phyloP scores from a whole-genome alignment of 2,329 filamentous ascomycete species.

The Fusarium buxicola region DNA sequence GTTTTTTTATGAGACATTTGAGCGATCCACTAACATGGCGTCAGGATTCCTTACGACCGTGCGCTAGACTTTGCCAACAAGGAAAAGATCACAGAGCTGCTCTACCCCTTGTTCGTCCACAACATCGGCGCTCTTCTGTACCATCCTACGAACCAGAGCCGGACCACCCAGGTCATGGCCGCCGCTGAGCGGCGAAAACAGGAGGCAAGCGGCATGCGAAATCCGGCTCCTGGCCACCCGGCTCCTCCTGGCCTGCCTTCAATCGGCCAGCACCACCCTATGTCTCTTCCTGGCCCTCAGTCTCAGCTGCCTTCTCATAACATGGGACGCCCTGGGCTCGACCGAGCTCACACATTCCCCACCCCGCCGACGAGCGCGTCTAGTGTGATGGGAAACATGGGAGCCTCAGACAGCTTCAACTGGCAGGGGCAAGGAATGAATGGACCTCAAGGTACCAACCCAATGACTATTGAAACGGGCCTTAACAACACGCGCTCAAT shows the following conservation, averaged over 20 bases:
- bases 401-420: slow-evolving; percentile 80
- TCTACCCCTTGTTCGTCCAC: slow-evolving; percentile 97
- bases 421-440: slow-evolving; percentile 76
- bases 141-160: slow-evolving; percentile 87
- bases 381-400: slow-evolving; percentile 80
- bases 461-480: slow-evolving; percentile 82
- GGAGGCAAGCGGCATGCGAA: slow-evolving; percentile 74
- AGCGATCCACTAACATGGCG: slow-evolving; percentile 42
- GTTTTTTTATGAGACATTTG: slow-evolving; percentile 32
- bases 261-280: slow-evolving; percentile 74
- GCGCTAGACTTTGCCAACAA: slow-evolving; percentile 99
- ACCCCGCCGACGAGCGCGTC: slow-evolving; percentile 95
- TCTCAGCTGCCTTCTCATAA: slow-evolving; percentile 73
- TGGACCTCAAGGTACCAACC: slow-evolving; percentile 71
- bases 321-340: slow-evolving; percentile 80
- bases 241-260: slow-evolving; percentile 70
- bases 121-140: slow-evolving; percentile 95
- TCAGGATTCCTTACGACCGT: slow-evolving; percentile 95
- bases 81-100: slow-evolving; percentile 95
- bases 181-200: slow-evolving; percentile 82
- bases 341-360: slow-evolving; percentile 91
- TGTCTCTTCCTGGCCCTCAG: slow-evolving; percentile 71
- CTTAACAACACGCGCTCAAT: slow-evolving; percentile 85
- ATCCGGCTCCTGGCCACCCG: slow-evolving; percentile 63
- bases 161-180: slow-evolving; percentile 88